These are phyloP conservation scores for Botrytis elliptica DNA, from an alignment of 2,329 filamentous ascomycete genomes.

Conservation along the genomic window DNA sequence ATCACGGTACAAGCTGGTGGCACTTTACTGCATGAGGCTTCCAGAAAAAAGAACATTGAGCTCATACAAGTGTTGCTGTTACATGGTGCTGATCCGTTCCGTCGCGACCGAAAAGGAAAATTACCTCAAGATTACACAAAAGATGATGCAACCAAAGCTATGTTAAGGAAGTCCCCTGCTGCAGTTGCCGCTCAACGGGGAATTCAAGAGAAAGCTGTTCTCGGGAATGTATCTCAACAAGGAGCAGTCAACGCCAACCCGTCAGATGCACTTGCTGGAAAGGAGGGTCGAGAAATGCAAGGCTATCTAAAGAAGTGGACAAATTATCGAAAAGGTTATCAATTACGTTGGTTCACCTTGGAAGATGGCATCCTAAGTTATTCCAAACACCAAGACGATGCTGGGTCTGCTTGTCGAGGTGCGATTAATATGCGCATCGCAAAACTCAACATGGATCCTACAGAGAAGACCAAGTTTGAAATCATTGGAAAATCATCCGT, in stretches of 20 bases:
- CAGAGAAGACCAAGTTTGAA: slow-evolving; percentile 97
- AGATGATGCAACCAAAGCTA: slow-evolving; percentile 82
- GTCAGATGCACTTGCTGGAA: slow-evolving; percentile 65
- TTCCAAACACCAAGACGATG: slow-evolving; percentile 98
- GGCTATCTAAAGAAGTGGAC: slow-evolving; percentile 99
- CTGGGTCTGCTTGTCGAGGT: slow-evolving; percentile 90
- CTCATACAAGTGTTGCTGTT: slow-evolving; percentile 88
- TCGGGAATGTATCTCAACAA: slow-evolving; percentile 65
- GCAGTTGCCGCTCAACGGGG: slow-evolving; percentile 91
- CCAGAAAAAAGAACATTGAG: slow-evolving; percentile 79
- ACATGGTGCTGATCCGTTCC: slow-evolving; percentile 94
- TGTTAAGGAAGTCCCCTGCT: slow-evolving; percentile 91
- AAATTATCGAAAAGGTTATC: slow-evolving; percentile 96
- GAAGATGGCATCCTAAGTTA: slow-evolving; percentile 97
- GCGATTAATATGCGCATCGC: slow-evolving; percentile 99
- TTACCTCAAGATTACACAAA: slow-evolving; percentile 95
- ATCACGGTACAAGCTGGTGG: slow-evolving; percentile 79
- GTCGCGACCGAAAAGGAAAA: slow-evolving; percentile 91
- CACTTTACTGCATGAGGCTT: slow-evolving; percentile 89
- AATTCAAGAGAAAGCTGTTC: slow-evolving; percentile 94
- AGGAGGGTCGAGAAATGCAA: slow-evolving; percentile 95
- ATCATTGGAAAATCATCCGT: slow-evolving; percentile 98
- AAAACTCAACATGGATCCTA: slow-evolving; percentile 88
- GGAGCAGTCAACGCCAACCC: slow-evolving; percentile 54
- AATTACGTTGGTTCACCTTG: slow-evolving; percentile 94